These are phyloP conservation scores for Naganishia vaughanmartiniae DNA, from an alignment of 768 basidiomycete species.

Conservation along the genomic window DNA sequence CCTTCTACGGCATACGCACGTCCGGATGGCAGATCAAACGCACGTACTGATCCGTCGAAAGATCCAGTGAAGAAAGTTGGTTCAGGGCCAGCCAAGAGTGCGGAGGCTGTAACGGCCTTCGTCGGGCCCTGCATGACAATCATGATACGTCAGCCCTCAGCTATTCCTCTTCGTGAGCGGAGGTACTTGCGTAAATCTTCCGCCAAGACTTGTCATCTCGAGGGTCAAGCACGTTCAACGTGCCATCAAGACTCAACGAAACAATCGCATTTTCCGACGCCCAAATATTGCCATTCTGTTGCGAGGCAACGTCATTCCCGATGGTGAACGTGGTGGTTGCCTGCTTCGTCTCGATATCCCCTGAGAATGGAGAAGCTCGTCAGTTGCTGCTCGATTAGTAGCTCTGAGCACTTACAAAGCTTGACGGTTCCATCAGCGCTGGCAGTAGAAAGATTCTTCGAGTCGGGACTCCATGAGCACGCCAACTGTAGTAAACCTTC, in stretches of 20 bases:
- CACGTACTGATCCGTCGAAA: constrained; percentile 57
- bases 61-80: constrained; percentile 77
- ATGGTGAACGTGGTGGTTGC: constrained; percentile 67
- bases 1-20: constrained; percentile 58
- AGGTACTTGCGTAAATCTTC: constrained; percentile 60
- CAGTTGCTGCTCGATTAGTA: too few species aligned
- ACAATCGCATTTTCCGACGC: constrained; percentile 67
- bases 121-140: constrained; percentile 67
- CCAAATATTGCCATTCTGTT: constrained; percentile 87
- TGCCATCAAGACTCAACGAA: constrained; percentile 77
- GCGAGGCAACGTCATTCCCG: constrained; percentile 69
- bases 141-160: neutral
- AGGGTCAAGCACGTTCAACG: constrained; percentile 77
- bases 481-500: constrained; percentile 47
- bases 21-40: constrained; percentile 50
- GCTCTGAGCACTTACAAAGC: constrained; percentile 61
- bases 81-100: constrained; percentile 34
- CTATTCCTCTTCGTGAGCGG: too few species aligned
- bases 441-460: constrained; percentile 71
- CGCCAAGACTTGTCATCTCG: constrained; percentile 64
- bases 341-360: constrained; percentile 76
- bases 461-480: constrained; percentile 72
- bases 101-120: constrained; percentile 67
- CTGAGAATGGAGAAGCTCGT: constrained; percentile 51
- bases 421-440: constrained; percentile 84